Conservation (phyloP, 2,329 filamentous ascomycete genomes). For the Fusarium coicis region DNA sequence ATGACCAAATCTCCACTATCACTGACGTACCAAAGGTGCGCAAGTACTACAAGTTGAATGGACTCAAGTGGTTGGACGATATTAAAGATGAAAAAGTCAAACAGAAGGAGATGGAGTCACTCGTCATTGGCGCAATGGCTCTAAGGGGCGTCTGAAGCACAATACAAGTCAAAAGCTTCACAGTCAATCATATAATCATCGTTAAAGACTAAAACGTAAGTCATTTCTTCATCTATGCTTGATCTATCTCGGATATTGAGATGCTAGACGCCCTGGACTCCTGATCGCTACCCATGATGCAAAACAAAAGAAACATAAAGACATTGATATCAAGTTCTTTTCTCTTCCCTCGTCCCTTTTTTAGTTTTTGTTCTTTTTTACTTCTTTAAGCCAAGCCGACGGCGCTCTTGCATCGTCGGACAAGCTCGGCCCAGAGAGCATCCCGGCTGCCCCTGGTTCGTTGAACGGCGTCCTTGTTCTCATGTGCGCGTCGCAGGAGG, state of each 20-base stretch:
- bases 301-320: conserved; percentile 38
- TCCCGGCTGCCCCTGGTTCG: conserved; percentile 70
- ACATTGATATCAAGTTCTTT: conserved; percentile 38
- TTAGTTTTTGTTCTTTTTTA: not conserved
- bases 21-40: conserved; percentile 76
- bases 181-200: not conserved
- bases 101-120: conserved; percentile 70
- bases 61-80: conserved; percentile 61
- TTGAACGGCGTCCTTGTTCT: conserved; percentile 78
- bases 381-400: conserved; percentile 51
- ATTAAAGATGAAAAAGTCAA: conserved; percentile 57
- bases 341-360: not conserved
- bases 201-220: conserved; percentile 39
- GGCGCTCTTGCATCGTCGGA: conserved; percentile 61
- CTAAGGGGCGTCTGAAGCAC: conserved; percentile 51
- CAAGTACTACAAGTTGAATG: conserved; percentile 88
- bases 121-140: conserved; percentile 82
- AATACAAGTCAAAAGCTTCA: conserved; percentile 3
- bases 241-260: conserved; percentile 41
- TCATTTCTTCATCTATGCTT: conserved; percentile 44
- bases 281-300: conserved; percentile 46
- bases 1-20: conserved; percentile 67
- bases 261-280: conserved; percentile 43
- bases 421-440: conserved; percentile 71
- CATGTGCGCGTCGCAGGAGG: conserved; percentile 69